Evolutionary conservation across 2,329 filamentous ascomycete species (phyloP).

Genomic region (Arthrinium phaeospermum): DNA sequence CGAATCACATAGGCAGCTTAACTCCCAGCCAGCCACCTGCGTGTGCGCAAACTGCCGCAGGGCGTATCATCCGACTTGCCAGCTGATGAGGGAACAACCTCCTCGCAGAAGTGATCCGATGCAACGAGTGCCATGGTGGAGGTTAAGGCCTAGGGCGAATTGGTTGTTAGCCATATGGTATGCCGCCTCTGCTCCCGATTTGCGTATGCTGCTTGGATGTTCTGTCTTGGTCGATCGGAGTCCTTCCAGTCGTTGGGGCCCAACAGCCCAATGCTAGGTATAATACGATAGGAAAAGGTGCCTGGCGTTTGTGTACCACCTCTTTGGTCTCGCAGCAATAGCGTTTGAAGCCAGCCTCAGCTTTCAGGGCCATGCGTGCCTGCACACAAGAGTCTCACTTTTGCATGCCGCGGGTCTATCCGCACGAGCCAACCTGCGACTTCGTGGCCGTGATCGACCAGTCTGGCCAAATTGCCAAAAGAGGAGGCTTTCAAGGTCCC

Average conservation of each 20-base stretch:
- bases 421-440: background rate
- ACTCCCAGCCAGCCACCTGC: background rate
- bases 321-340: background rate
- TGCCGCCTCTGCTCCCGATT: background rate
- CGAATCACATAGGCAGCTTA: constrained; percentile 3
- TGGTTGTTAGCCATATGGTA: background rate
- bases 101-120: background rate
- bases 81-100: background rate
- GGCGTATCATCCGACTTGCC: background rate
- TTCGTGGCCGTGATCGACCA: background rate
- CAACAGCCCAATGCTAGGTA: background rate
- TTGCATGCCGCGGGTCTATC: background rate
- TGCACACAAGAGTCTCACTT: constrained; percentile 7
- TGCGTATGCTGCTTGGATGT: background rate
- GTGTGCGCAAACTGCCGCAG: background rate
- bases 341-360: background rate
- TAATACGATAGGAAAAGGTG: background rate
- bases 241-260: background rate
- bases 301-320: background rate
- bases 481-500: background rate
- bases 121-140: background rate
- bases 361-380: background rate
- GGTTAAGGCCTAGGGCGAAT: background rate
- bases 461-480: background rate
- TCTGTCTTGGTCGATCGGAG: background rate